phyloP scores from a whole-genome alignment of 345 rosid genomes.

The Pistacia integerrima region DNA sequence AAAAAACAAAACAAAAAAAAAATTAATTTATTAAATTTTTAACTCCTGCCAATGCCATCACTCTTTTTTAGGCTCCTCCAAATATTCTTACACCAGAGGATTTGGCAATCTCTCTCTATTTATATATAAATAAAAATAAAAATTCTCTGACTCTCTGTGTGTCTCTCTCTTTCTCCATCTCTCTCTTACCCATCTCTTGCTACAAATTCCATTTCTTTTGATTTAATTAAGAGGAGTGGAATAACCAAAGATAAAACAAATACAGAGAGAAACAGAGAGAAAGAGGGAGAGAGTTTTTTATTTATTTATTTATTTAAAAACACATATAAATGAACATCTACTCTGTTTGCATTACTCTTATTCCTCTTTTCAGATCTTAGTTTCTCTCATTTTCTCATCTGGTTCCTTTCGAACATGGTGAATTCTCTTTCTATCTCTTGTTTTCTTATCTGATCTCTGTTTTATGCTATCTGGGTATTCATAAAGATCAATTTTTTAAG shows the following conservation, averaged over 20 bases:
- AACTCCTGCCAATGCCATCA: slow-evolving; percentile 36
- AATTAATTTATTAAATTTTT: slow-evolving; percentile 22
- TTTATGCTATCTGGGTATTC: slow-evolving; percentile 27
- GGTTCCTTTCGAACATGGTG: slow-evolving; percentile 64
- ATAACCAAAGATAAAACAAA: slow-evolving; percentile 49
- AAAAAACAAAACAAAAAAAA: background rate
- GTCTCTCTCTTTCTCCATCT: slow-evolving; percentile 21
- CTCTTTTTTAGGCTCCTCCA: slow-evolving; percentile 52
- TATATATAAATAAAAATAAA: slow-evolving; percentile 17
- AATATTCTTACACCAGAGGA: slow-evolving; percentile 67
- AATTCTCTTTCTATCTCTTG: slow-evolving; percentile 24
- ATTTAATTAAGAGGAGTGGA: slow-evolving; percentile 60
- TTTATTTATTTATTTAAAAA: slow-evolving; percentile 18
- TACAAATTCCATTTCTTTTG: slow-evolving; percentile 58
- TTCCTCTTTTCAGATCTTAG: slow-evolving; percentile 79
- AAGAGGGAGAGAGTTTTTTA: slow-evolving; percentile 26
- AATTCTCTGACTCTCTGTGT: slow-evolving; percentile 27
- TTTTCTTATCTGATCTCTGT: slow-evolving; percentile 33
- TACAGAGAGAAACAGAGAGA: slow-evolving; percentile 26
- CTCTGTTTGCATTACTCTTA: slow-evolving; percentile 55
- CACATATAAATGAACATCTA: slow-evolving; percentile 48
- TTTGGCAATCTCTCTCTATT: slow-evolving; percentile 33
- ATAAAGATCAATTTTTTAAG: slow-evolving; percentile 16
- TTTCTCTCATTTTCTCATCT: slow-evolving; percentile 55
- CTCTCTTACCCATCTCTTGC: slow-evolving; percentile 38